phyloP scores from a whole-genome alignment of 371 early-diverging fungal genomes.

The Rhizopus stolonifer region DNA sequence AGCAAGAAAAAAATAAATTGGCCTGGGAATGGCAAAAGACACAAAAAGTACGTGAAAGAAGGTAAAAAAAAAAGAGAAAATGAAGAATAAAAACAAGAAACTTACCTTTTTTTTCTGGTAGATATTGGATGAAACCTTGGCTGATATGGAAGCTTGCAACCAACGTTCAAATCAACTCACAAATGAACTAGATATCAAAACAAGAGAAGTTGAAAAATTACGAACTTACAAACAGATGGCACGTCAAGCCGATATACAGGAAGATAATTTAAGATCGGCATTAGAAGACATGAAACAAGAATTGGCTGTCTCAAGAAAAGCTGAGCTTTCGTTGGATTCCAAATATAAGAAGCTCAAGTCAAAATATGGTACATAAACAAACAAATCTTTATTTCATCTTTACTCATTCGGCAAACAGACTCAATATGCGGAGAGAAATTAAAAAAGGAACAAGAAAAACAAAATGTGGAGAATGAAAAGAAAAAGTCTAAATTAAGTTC shows the following conservation, averaged over 20 bases:
- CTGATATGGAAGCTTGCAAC: constrained; percentile 24
- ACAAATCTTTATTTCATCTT: background rate
- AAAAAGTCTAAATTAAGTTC: too few relatives aligned
- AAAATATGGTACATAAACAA: constrained; percentile 32
- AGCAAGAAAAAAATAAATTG: constrained; percentile 26
- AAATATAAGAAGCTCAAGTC: constrained; percentile 43
- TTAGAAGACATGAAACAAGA: constrained; percentile 50
- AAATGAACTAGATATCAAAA: constrained; percentile 15
- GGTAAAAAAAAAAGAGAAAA: constrained; percentile 1
- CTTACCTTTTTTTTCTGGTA: constrained; percentile 6
- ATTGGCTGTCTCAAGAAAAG: constrained; percentile 36
- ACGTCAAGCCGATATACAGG: constrained; percentile 18
- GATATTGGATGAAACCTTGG: constrained; percentile 25
- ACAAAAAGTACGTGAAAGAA: constrained; percentile 35
- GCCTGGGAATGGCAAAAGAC: constrained; percentile 43
- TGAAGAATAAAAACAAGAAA: constrained; percentile 2
- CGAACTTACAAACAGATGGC: constrained; percentile 14
- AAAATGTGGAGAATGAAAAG: constrained; percentile 22
- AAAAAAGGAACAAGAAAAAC: constrained; percentile 24
- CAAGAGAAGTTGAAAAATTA: constrained; percentile 26
- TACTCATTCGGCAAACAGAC: constrained; percentile 11
- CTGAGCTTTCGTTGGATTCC: constrained; percentile 41
- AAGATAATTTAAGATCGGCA: constrained; percentile 22
- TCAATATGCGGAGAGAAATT: constrained; percentile 17
- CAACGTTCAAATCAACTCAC: constrained; percentile 18